These are phyloP conservation scores for Parietichytrium sp. DNA, from an alignment of 108 stramenopile genomes.

Conservation along the genomic window DNA sequence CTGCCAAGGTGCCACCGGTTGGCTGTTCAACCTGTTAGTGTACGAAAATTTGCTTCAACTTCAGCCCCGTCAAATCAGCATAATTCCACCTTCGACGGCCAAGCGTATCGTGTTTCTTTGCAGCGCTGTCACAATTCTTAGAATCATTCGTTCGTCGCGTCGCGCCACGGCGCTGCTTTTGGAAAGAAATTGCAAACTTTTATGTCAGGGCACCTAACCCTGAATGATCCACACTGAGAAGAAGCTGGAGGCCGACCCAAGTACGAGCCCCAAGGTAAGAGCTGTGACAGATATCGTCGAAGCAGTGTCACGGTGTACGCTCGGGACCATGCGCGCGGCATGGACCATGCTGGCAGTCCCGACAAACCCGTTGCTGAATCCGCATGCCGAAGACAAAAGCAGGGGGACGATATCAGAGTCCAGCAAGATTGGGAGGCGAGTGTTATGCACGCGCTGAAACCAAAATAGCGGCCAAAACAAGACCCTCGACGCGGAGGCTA, in stretches of 20 bases:
- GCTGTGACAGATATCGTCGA: not conserved
- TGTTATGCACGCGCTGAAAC: not conserved
- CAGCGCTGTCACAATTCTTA: too few relatives aligned
- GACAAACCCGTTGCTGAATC: conserved; percentile 33
- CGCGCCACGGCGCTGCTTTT: too few relatives aligned
- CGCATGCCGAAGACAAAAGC: not conserved
- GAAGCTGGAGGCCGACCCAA: not conserved
- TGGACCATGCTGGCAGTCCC: not conserved
- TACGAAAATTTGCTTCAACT: too few relatives aligned
- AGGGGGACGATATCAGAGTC: not conserved
- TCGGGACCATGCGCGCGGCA: not conserved
- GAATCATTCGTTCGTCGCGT: too few relatives aligned
- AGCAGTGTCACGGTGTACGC: not conserved
- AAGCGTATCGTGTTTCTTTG: too few relatives aligned
- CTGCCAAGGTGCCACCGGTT: too few relatives aligned
- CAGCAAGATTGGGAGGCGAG: not conserved
- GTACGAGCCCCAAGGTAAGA: not conserved
- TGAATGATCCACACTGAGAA: not conserved
- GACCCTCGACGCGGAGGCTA: not conserved
- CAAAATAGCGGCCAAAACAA: not conserved
- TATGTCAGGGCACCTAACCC: too few relatives aligned
- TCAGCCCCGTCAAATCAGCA: too few relatives aligned
- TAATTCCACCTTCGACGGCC: too few relatives aligned
- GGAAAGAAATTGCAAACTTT: too few relatives aligned
- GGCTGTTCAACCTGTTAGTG: too few relatives aligned